Evolutionary conservation across 2,329 filamentous ascomycete genomes (phyloP), one percentile per base, ranked within the genome.

Genomic region (Verticillium zaregamsianum): DNA sequence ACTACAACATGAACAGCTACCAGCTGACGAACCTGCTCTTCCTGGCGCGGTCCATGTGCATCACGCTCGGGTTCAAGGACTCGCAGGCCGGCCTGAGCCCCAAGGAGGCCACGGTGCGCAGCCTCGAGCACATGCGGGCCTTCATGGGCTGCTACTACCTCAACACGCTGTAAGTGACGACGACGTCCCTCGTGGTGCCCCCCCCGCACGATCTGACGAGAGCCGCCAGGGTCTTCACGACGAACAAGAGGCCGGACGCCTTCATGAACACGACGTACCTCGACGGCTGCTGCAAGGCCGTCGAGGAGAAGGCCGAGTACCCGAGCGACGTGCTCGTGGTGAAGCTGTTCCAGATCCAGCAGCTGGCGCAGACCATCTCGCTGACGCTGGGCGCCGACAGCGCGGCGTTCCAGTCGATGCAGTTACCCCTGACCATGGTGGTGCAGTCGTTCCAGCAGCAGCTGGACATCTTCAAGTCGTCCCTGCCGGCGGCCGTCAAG

Each of bases 101-200:
- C 15, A 68, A 66, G 32, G 72, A 71, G 20, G 65, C 68, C 17
- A 61, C 61, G 3, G 65, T 69, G 6, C 62, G 62, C 20, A 71
- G 70, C 25, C 65, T 82, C 11, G 79, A 83, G 61, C 69, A 76
- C 55, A 76, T 82, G 70, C 73, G 82, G 55, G 79, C 80, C 0
- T 82, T 80, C 67, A 75, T 76, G 0, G 81, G 80, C 2, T 79
- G 78, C 4, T 84, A 82, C 62, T 84, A 83, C 60, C 66, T 83
- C 4, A 79, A 81, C 33, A 80, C 80, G 7, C 66, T 80, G 80
- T 82, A 63, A 67, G 79, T 72, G 4, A 15, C 9, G 33, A 35
- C 6, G 39, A 39, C 12, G 9, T 2, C 39, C 40, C 40, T n/a
- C 40, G 8, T 7, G n/a, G 15, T 8, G 20, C 4, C 3, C 25